Evolutionary conservation across 176 grass and related monocot genomes (phyloP), one percentile per base, ranked within the genome.

Genomic region (Metroxylon sagu): DNA sequence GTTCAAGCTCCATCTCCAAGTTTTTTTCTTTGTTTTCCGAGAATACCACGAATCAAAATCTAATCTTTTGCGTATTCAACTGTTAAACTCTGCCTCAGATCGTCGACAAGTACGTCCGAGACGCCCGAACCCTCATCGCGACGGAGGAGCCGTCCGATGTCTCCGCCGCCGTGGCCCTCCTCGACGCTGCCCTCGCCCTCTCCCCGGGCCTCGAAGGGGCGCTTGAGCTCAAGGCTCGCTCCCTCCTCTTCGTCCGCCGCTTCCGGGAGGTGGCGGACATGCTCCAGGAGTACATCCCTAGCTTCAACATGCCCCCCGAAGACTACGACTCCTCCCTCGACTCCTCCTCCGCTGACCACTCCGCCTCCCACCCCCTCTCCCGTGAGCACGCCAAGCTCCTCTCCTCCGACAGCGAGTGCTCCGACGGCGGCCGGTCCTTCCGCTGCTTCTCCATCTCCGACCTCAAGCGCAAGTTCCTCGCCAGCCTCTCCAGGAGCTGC

Each of bases 201-300:
- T 85, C 93, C 0, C 87, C 93, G n/a, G 76, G 82, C 59, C 70
- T 79, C 57, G 93, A 98, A 76, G 61, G 76, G 15, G 81, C 84
- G 3, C 84, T 98, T 6, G 93, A 98, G 84, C 64, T 98, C 14
- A 80, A 72, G 60, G 87, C 84, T 14, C 79, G 93, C 4, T 70
- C 93, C 17, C 84, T 98, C 17, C 79, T 98, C 61, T 35, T 78
- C 23, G 84, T 92, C 63, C 81, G 82, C 1, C 81, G 87, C 8
- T 98, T 83, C 76, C 76, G 76, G 19, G 84, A 92, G 72, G 83
- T 98, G 18, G 93, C 88, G 1, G 88, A 98, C 27, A 92, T 92
- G 93, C 81, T 98, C 18, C 84, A 71, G 16, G 84, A 98, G 23
- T 92, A 92, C 87, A 92, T 98, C 54, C 93, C 93, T 12, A 98